phyloP scores from a whole-genome alignment of 768 basidiomycete genomes.

The Psilocybe subaeruginosa region DNA sequence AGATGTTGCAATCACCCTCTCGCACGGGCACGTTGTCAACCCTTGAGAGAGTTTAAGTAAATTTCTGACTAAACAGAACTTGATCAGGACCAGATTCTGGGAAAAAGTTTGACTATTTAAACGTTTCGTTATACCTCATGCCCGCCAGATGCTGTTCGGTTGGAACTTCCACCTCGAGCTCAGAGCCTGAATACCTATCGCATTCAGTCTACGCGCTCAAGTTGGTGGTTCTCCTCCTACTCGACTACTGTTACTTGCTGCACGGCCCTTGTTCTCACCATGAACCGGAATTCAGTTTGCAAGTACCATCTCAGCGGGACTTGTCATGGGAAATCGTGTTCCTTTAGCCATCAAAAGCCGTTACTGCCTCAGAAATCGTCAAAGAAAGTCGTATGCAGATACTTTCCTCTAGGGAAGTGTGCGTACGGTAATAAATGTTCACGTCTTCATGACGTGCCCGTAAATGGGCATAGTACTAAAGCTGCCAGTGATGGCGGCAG shows the following conservation, averaged over 20 bases:
- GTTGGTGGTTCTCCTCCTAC: constrained; percentile 20
- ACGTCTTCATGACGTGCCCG: background rate
- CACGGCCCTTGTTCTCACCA: background rate
- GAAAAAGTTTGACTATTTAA: background rate
- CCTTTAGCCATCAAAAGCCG: constrained; percentile 15
- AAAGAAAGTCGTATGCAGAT: constrained; percentile 18
- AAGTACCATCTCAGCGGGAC: constrained; percentile 16
- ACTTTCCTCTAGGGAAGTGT: constrained; percentile 27
- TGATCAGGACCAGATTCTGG: background rate
- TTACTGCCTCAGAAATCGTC: background rate
- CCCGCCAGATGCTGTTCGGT: constrained; percentile 11
- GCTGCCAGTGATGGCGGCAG: background rate
- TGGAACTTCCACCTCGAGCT: constrained; percentile 29
- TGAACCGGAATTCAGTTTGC: constrained; percentile 13
- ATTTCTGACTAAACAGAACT: background rate
- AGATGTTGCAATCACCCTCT: background rate
- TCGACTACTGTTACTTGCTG: background rate
- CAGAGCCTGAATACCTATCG: constrained; percentile 20
- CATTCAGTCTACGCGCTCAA: constrained; percentile 24
- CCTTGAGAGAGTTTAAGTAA: background rate
- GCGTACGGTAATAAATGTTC: constrained; percentile 26
- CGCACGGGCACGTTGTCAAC: background rate
- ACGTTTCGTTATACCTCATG: background rate
- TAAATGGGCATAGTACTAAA: background rate
- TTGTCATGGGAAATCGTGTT: constrained; percentile 17